These are phyloP conservation scores for Epichloe uncinata DNA, from an alignment of 2,329 filamentous ascomycete species.

Conservation along the genomic window DNA sequence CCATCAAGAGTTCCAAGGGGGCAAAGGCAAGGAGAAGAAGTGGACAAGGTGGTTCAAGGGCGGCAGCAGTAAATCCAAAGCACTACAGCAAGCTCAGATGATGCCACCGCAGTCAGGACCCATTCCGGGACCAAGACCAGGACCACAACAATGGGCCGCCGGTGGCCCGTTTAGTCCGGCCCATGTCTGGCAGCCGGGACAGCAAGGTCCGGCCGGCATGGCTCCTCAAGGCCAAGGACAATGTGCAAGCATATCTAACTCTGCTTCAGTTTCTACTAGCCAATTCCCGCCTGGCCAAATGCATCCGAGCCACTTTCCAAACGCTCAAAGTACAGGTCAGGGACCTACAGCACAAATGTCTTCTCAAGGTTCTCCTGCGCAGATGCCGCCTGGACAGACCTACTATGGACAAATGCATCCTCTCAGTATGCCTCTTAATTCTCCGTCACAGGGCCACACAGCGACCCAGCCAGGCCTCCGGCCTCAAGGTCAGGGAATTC, in stretches of 20 bases:
- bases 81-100: constrained; percentile 3
- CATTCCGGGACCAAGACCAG: constrained; percentile 2
- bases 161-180: constrained; percentile 1
- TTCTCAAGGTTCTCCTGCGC: background rate
- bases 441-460: background rate
- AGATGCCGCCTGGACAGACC: background rate
- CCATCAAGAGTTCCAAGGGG: background rate
- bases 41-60: constrained; percentile 19
- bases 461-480: background rate
- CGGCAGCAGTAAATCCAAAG: constrained; percentile 1
- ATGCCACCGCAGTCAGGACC: background rate
- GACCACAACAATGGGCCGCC: constrained; percentile 1
- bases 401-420: background rate
- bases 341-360: background rate
- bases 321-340: background rate
- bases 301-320: background rate
- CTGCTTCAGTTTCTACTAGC: background rate
- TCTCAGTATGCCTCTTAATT: background rate
- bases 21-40: constrained; percentile 13
- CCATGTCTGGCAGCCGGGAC: constrained; percentile 4
- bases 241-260: constrained; percentile 1
- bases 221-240: background rate
- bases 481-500: background rate
- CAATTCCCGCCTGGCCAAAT: background rate
- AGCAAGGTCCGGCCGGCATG: constrained; percentile 1